Evolutionary conservation across 2,329 filamentous ascomycete species (phyloP).

Genomic region (Nothopassalora personata): DNA sequence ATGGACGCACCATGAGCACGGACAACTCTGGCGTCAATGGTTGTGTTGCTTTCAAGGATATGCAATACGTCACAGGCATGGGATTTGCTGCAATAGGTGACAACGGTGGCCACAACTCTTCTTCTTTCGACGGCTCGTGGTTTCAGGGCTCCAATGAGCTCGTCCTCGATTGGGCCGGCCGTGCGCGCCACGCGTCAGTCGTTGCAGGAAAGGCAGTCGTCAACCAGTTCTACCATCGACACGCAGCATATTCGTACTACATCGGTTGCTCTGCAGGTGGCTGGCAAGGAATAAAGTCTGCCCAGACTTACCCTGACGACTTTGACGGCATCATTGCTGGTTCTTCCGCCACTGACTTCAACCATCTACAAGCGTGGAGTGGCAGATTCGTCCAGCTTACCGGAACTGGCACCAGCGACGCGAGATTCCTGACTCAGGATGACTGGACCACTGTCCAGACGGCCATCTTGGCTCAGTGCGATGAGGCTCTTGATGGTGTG

Average conservation of each 20-base stretch:
- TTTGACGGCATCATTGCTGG: slow-evolving; percentile 47
- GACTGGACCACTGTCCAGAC: slow-evolving; percentile 42
- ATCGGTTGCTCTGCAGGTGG: slow-evolving; percentile 47
- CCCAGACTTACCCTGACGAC: slow-evolving; percentile 43
- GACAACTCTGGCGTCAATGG: slow-evolving; percentile 34
- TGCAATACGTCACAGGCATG: slow-evolving; percentile 29
- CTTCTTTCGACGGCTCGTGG: slow-evolving; percentile 29
- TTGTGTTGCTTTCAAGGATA: slow-evolving; percentile 31
- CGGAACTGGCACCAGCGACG: slow-evolving; percentile 35
- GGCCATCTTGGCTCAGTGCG: slow-evolving; percentile 47
- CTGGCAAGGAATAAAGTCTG: slow-evolving; percentile 44
- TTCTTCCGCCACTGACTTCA: slow-evolving; percentile 41
- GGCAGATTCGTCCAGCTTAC: slow-evolving; percentile 40
- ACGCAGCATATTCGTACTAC: slow-evolving; percentile 42
- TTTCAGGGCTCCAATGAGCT: slow-evolving; percentile 28
- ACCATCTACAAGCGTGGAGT: slow-evolving; percentile 42
- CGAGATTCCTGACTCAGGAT: slow-evolving; percentile 37
- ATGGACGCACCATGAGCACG: slow-evolving; percentile 32
- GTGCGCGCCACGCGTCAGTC: slow-evolving; percentile 30
- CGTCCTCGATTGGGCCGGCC: slow-evolving; percentile 32
- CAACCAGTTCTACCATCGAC: slow-evolving; percentile 36
- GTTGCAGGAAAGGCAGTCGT: slow-evolving; percentile 32
- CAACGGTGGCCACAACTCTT: slow-evolving; percentile 32
- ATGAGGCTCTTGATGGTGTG: slow-evolving; percentile 45
- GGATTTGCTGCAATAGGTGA: slow-evolving; percentile 33